These are phyloP conservation scores for Citrullus colocynthis DNA, from an alignment of 306 rosid species.

Conservation along the genomic window DNA sequence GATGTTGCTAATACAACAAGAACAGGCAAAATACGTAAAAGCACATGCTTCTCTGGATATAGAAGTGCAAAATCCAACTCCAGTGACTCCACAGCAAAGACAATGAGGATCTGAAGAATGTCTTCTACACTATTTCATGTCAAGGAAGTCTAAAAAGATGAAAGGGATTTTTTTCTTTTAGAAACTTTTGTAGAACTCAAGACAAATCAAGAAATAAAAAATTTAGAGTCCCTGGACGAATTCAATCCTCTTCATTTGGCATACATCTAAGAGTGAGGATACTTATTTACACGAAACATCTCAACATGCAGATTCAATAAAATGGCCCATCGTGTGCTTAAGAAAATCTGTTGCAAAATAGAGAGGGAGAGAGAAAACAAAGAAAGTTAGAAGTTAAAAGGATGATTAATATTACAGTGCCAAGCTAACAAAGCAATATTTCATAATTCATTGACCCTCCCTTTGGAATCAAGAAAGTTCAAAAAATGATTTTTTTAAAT, in stretches of 20 bases:
- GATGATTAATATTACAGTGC: not conserved
- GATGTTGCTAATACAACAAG: constrained; percentile 87
- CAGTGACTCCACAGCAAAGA: constrained; percentile 85
- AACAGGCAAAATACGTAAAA: constrained; percentile 85
- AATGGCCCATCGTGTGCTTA: constrained; percentile 98
- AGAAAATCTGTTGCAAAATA: constrained; percentile 56
- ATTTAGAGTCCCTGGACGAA: not conserved
- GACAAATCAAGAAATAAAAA: not conserved
- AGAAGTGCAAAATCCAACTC: constrained; percentile 93
- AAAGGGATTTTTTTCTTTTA: not conserved
- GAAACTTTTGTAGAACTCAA: not conserved
- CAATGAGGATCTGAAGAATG: constrained; percentile 94
- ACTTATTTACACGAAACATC: constrained; percentile 99
- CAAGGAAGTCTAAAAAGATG: constrained; percentile 44
- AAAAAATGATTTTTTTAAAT: not conserved
- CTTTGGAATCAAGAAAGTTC: not conserved
- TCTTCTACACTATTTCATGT: constrained; percentile 83
- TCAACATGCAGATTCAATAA: constrained; percentile 92
- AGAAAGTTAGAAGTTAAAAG: not conserved
- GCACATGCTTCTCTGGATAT: constrained; percentile 84
- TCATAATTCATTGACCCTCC: not conserved
- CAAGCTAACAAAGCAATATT: not conserved
- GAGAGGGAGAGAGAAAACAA: not conserved
- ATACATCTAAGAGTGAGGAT: constrained; percentile 35
- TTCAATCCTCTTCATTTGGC: not conserved